Conservation (phyloP, 495 filamentous ascomycete genomes). For the Penicillium paradoxum region DNA sequence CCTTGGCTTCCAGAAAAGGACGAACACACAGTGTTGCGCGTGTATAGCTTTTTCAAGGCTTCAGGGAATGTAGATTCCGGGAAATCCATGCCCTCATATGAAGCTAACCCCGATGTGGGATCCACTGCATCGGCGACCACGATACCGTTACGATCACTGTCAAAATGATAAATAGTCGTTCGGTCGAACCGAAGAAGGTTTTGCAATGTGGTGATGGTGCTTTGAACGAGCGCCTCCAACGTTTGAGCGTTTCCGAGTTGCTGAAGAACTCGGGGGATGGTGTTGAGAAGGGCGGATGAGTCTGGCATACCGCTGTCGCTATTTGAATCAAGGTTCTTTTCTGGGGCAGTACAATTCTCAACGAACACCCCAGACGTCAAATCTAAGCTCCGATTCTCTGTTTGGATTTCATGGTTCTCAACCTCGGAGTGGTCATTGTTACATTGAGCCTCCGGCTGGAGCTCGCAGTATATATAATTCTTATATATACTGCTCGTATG, state of each 20-base stretch:
- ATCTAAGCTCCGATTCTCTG: background rate
- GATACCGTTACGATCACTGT: constrained; percentile 67
- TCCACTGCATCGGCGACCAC: constrained; percentile 82
- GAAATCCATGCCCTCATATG: constrained; percentile 78
- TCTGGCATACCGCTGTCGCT: constrained; percentile 41
- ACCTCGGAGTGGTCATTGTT: constrained; percentile 13
- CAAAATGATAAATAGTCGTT: constrained; percentile 87
- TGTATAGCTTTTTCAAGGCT: constrained; percentile 71
- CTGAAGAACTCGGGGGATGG: constrained; percentile 80
- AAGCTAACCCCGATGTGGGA: constrained; percentile 60
- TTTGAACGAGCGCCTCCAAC: constrained; percentile 41
- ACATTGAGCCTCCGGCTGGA: constrained; percentile 65
- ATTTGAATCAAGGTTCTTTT: constrained; percentile 34
- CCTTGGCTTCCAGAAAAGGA: constrained; percentile 13
- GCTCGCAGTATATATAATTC: constrained; percentile 72
- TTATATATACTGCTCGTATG: constrained; percentile 60
- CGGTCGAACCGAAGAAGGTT: constrained; percentile 78
- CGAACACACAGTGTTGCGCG: constrained; percentile 40
- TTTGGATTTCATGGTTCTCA: constrained; percentile 43
- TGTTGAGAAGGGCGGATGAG: constrained; percentile 78
- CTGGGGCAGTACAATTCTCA: background rate
- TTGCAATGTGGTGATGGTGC: constrained; percentile 46
- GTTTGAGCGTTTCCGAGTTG: constrained; percentile 65
- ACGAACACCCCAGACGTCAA: background rate
- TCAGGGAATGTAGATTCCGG: constrained; percentile 74